A percentile compares a stretch with the other conserved stretches of the same genome.
These are phyloP conservation scores for Carallia pectinifolia DNA, from an alignment of 345 rosid species.

Conservation along the genomic window DNA sequence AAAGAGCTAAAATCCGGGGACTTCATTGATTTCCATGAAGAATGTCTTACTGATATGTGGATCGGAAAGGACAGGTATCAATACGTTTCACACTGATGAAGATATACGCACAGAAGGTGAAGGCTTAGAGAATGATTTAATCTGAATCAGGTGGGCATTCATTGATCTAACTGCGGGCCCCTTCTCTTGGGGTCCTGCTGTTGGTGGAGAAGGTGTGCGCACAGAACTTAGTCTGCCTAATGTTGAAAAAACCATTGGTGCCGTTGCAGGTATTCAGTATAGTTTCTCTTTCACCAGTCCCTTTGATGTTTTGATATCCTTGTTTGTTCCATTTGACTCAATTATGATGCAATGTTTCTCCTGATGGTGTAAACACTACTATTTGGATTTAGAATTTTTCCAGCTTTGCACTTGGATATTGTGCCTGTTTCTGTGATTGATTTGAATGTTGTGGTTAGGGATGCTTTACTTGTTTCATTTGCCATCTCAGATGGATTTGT, in stretches of 20 bases:
- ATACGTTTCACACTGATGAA: conserved; percentile 25
- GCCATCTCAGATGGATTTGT: not conserved
- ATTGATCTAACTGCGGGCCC: conserved; percentile 94
- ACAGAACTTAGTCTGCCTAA: conserved; percentile 85
- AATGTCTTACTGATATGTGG: conserved; percentile 96
- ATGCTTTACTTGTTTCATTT: not conserved
- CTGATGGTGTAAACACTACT: not conserved
- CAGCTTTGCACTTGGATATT: not conserved
- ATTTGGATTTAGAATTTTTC: not conserved
- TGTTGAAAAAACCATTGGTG: conserved; percentile 92
- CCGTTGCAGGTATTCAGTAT: conserved; percentile 68
- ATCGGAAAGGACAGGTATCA: conserved; percentile 86
- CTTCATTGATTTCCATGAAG: conserved; percentile 62
- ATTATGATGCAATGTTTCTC: not conserved
- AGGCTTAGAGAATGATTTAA: not conserved
- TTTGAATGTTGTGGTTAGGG: not conserved
- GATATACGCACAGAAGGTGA: not conserved
- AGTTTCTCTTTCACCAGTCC: not conserved
- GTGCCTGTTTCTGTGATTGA: not conserved
- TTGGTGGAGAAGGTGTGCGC: conserved; percentile 99
- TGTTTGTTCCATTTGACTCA: not conserved
- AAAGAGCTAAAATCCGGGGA: conserved; percentile 71
- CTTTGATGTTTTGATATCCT: not conserved
- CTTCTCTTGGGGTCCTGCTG: conserved; percentile 99
- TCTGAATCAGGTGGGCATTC: conserved; percentile 82